Evolutionary conservation across 306 rosid genomes (phyloP).

Genomic region (Lotus japonicus): DNA sequence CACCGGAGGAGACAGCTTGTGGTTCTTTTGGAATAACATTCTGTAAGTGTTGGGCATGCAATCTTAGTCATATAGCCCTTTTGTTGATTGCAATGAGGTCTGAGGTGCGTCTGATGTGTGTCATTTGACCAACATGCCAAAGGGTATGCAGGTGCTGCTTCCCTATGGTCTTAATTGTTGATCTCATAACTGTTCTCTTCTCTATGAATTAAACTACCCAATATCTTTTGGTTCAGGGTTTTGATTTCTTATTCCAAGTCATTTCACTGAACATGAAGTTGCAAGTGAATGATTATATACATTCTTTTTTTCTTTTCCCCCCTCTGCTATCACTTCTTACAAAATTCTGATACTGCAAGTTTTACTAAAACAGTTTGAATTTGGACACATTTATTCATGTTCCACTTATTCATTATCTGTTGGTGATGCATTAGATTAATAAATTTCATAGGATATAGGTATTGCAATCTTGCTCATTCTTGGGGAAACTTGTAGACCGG

Average conservation of each 20-base stretch:
- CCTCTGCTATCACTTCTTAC: not conserved
- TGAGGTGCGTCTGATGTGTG: constrained; percentile 41
- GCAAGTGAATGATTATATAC: not conserved
- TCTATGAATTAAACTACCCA: constrained; percentile 18
- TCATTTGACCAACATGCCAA: constrained; percentile 35
- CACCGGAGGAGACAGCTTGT: constrained; percentile 35
- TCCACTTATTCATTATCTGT: not conserved
- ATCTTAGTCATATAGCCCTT: constrained; percentile 47
- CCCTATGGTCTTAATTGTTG: constrained; percentile 33
- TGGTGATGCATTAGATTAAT: not conserved
- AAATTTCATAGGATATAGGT: not conserved
- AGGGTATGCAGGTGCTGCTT: constrained; percentile 50
- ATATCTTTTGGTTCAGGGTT: constrained; percentile 10
- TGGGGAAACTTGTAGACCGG: constrained; percentile 2
- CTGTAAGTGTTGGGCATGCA: constrained; percentile 45
- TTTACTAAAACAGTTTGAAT: not conserved
- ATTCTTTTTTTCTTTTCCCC: not conserved
- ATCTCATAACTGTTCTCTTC: constrained; percentile 32
- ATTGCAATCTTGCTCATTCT: not conserved
- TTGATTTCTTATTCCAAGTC: constrained; percentile 3
- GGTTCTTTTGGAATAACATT: constrained; percentile 37
- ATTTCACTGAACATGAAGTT: not conserved
- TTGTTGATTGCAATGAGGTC: constrained; percentile 57
- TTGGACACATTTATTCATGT: not conserved
- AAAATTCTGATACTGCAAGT: not conserved